Conservation (phyloP, 768 basidiomycete genomes). For the Rhodotorula paludigena region DNA sequence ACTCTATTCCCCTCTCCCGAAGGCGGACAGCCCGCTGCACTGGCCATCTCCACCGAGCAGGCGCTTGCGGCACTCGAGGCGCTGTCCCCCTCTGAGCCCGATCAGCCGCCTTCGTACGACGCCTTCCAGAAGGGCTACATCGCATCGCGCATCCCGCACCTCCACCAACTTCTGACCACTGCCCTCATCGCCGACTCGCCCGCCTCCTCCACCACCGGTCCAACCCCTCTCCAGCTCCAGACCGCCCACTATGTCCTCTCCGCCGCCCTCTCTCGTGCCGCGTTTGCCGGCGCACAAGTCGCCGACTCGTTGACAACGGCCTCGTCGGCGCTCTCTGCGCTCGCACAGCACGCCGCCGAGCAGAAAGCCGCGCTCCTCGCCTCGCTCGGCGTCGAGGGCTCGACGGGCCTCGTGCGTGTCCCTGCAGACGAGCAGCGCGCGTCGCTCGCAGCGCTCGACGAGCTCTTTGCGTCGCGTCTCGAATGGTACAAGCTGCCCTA, state of each 20-base stretch:
- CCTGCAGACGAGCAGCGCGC: conserved; percentile 2
- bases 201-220: not conserved
- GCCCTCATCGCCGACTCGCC: not conserved
- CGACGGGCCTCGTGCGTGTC: conserved; percentile 10
- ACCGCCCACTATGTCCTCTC: conserved; percentile 22
- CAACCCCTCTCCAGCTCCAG: not conserved
- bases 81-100: conserved; percentile 11
- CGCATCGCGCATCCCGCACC: conserved; percentile 22
- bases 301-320: conserved; percentile 13
- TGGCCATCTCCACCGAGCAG: conserved; percentile 23
- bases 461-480: conserved; percentile 23
- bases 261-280: conserved; percentile 9
- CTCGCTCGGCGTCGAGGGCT: conserved; percentile 15
- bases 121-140: conserved; percentile 24
- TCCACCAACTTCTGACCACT: conserved; percentile 8
- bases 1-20: not conserved
- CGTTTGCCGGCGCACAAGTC: conserved; percentile 17
- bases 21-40: not conserved
- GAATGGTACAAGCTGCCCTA: conserved; percentile 41
- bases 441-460: not conserved
- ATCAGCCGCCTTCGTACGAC: not conserved
- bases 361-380: not conserved
- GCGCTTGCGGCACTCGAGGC: conserved; percentile 22
- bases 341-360: not conserved
- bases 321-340: not conserved